A percentile compares a stretch with the other conserved stretches of the same genome.
These are phyloP conservation scores for Solanum chacoense DNA, from an alignment of 305 asterid genomes.

Conservation along the genomic window DNA sequence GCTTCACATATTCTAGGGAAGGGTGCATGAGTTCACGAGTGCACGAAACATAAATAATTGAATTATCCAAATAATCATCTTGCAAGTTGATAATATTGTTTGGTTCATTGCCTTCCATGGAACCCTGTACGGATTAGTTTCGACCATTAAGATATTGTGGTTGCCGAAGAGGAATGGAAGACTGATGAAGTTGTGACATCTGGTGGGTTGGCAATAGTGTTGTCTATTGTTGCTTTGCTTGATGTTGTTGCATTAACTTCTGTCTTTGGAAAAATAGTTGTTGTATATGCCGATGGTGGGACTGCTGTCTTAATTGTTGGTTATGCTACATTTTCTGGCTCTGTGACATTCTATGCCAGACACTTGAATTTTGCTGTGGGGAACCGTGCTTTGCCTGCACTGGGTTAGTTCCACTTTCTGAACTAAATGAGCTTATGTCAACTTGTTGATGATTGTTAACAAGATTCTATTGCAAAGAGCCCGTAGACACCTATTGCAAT, in stretches of 20 bases:
- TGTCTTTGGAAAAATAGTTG: constrained; percentile 42
- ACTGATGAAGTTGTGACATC: constrained; percentile 59
- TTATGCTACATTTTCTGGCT: constrained; percentile 40
- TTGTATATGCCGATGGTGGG: constrained; percentile 27
- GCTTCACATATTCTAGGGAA: too few species aligned
- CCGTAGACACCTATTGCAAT: constrained; percentile 33
- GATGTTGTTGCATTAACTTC: constrained; percentile 34
- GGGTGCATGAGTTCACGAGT: neutral
- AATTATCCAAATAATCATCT: constrained; percentile 13
- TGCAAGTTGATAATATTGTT: constrained; percentile 53
- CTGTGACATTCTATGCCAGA: constrained; percentile 2
- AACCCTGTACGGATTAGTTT: constrained; percentile 50
- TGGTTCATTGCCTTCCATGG: constrained; percentile 33
- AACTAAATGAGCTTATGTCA: constrained; percentile 26
- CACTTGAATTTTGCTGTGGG: neutral
- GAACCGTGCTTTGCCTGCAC: neutral
- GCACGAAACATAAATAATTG: too few species aligned
- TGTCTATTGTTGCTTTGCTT: constrained; percentile 27
- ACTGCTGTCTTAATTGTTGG: constrained; percentile 64
- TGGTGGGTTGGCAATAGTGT: constrained; percentile 49
- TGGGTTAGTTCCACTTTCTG: neutral
- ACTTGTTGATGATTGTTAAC: neutral
- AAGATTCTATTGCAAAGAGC: neutral
- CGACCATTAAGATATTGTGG: constrained; percentile 62
- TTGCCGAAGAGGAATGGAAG: constrained; percentile 58